phyloP scores from a whole-genome alignment of 805 yeast genomes.

The Suhomyces tanzawaensis region DNA sequence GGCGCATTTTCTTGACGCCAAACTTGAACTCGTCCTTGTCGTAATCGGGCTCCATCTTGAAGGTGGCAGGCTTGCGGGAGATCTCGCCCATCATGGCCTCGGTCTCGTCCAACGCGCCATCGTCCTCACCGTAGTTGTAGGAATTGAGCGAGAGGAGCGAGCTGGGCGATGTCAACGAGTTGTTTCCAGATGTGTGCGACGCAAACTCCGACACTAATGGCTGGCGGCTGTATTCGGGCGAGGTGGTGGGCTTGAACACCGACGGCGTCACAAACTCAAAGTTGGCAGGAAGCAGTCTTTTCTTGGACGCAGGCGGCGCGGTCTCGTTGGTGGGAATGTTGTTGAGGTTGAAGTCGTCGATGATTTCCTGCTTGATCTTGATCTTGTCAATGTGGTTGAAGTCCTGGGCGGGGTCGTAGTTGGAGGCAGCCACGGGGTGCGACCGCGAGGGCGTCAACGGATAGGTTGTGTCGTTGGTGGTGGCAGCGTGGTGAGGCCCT shows the following conservation, averaged over 20 bases:
- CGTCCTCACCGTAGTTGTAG: slow-evolving; percentile 20
- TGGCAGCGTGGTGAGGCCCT: slow-evolving; percentile 5
- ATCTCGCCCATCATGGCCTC: slow-evolving; percentile 3
- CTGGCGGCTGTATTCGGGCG: not conserved
- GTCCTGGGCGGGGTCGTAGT: slow-evolving; percentile 3
- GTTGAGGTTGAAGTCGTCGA: slow-evolving; percentile 38
- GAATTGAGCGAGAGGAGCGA: slow-evolving; percentile 35
- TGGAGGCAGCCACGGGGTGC: slow-evolving; percentile 11
- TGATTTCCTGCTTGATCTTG: slow-evolving; percentile 38
- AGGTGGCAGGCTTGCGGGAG: slow-evolving; percentile 3
- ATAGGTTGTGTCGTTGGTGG: slow-evolving; percentile 4
- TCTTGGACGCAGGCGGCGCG: slow-evolving; percentile 6
- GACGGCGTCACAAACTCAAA: slow-evolving; percentile 15
- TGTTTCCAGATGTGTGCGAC: slow-evolving; percentile 6
- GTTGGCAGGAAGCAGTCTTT: slow-evolving; percentile 1
- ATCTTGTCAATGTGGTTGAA: slow-evolving; percentile 15
- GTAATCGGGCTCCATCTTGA: slow-evolving; percentile 2
- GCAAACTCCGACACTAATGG: not conserved
- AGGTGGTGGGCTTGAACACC: slow-evolving; percentile 11
- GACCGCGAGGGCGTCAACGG: slow-evolving; percentile 14
- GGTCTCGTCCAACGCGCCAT: slow-evolving; percentile 9
- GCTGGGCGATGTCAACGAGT: slow-evolving; percentile 34
- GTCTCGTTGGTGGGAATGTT: slow-evolving; percentile 29
- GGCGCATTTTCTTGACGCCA: not conserved
- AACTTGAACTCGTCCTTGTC: slow-evolving; percentile 4